Base-by-base conservation (phyloP, 179 eudicot species). In the Patellifolia procumbens region DNA sequence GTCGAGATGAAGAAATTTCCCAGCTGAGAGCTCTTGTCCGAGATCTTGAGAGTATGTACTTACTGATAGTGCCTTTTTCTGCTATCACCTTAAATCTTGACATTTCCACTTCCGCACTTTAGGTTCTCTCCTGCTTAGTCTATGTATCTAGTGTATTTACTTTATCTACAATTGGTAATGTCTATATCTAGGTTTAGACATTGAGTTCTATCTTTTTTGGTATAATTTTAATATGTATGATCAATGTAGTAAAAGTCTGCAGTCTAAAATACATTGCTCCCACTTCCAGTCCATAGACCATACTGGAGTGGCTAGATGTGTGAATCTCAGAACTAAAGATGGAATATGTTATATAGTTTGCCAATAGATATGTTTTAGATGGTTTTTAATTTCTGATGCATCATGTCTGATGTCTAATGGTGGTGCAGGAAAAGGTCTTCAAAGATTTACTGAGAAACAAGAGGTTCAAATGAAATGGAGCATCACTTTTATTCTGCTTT, bases 1-100 rank as follows among this genome's bases (percentile, higher is more conserved):
- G 76, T 15, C 85, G 77, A 76, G 85, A 84, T 68, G 83, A 86
- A 81, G 91, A 89, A 82, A 81, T 78, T 73, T 20, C 77, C 60
- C 91, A 91, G 62, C 77, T 91, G 74, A 86, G 85, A 79, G 86
- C 89, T 51, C 90, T 88, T 81, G 84, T 91, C 78, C 91, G 82
- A 75, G 89, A 85, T 81, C 88, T 89, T 65, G 89, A 91, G 75
- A 83, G 96, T 91, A 87, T 71, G 86, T 69, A 76, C 39, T 48
- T 70, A 45, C 48, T 74, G 45, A 46, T 64, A 31, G 28, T 74
- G 65, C 68, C 39, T n/a, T 20, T 71, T 71, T 42, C 42, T 35
- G 42, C 3, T 17, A 64, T 56, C 81, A 43, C n/a, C n/a, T n/a
- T n/a, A 31, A 10, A 58, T 59, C 34, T 26, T 13, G 64, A 52